Evolutionary conservation across 768 basidiomycete species (phyloP), one percentile per base, ranked within the genome.

Genomic region (Rhodotorula paludigena): DNA sequence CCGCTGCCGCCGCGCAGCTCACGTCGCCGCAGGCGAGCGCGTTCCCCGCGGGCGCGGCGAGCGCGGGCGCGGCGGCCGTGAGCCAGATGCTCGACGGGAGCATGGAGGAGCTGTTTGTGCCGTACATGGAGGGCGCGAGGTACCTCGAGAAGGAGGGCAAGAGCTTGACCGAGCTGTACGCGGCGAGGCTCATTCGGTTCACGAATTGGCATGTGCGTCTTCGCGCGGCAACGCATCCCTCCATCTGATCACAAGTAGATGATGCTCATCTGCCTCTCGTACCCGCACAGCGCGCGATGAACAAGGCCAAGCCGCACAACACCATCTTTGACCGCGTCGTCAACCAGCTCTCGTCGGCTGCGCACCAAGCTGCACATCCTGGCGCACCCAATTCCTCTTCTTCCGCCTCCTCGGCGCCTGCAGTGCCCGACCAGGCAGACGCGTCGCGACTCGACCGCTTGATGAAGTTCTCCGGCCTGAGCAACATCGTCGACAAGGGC

Each of bases 71-170:
- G 83, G 86, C 74, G 15, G 66, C 66, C 15, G 71, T 72, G 1
- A 59, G 55, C 20, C 56, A 64, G 45, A 72, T 97, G 89, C 82
- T 99, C n/a, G 96, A 98, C 77, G 86, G 85, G 14, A 89, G 92
- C 14, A 87, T 96, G 85, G 96, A 97, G 69, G 96, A 98, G 76
- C 84, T 98, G 28, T 98, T 98, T 71, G 85, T 92, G 30, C 89
- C 91, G 6, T 97, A 93, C 75, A 88, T 87, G 2, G 94, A 99
- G 78, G 92, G 90, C 6, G 86, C 86, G 65, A 81, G 92, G 63
- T 98, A 97, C 76, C 83, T 98, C 7, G 96, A 98, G 75, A 85
- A 86, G 48, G 96, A 99, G 81, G 89, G 85, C 69, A 88, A 86
- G 76, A 91, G 86, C 74, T 77, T 98, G 53, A 85, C 85, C 1